These are phyloP conservation scores for Lactarius pseudohatsudake DNA, from an alignment of 768 basidiomycete species.

Conservation along the genomic window DNA sequence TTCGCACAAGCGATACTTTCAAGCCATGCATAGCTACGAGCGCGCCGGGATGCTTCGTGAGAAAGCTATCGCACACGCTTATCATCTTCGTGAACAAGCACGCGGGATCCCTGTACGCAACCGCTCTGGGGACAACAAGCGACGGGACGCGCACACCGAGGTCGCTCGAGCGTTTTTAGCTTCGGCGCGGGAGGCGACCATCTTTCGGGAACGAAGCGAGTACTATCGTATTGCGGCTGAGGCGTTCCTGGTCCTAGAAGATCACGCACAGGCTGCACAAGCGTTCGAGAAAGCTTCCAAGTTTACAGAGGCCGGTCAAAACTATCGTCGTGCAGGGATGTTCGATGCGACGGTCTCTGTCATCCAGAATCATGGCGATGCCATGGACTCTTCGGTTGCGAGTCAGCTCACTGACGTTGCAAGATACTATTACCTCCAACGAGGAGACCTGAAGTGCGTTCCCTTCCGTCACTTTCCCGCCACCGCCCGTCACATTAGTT, in stretches of 20 bases:
- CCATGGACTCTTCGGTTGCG: conserved; percentile 37
- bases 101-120: conserved; percentile 33
- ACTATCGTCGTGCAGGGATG: conserved; percentile 46
- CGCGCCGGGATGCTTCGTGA: conserved; percentile 47
- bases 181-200: conserved; percentile 39
- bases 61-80: conserved; percentile 50
- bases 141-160: conserved; percentile 39
- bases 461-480: not conserved
- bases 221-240: conserved; percentile 48
- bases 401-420: conserved; percentile 44
- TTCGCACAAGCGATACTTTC: conserved; percentile 46
- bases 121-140: conserved; percentile 21
- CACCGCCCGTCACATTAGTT: not conserved
- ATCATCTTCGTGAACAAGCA: conserved; percentile 54
- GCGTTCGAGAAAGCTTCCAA: conserved; percentile 43
- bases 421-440: conserved; percentile 46
- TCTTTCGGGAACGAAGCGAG: conserved; percentile 31
- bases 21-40: conserved; percentile 56
- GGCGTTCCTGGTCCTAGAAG: conserved; percentile 45
- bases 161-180: conserved; percentile 52
- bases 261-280: conserved; percentile 44
- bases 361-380: conserved; percentile 37
- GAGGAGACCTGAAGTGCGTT: conserved; percentile 39
- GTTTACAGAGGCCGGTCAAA: conserved; percentile 43
- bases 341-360: conserved; percentile 54